Evolutionary conservation across 2,329 filamentous ascomycete genomes (phyloP).

Genomic region (Aspergillus novoparasiticus): DNA sequence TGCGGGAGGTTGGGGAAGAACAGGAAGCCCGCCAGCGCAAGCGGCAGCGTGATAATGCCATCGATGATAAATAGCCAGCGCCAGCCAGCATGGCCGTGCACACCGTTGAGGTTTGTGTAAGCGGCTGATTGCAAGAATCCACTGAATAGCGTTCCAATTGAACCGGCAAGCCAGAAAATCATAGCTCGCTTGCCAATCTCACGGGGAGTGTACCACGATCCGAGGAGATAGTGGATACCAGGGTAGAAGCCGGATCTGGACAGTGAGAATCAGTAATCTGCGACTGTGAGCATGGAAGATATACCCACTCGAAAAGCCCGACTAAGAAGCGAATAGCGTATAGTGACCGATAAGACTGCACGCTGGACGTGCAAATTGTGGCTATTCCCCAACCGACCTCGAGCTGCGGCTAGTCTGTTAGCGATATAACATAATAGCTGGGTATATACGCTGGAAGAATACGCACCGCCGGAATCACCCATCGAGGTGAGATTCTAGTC

Average conservation of each 20-base stretch:
- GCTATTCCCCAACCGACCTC: slow-evolving; percentile 36
- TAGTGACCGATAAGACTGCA: slow-evolving; percentile 26
- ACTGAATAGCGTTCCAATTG: slow-evolving; percentile 24
- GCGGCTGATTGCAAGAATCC: slow-evolving; percentile 27
- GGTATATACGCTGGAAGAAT: slow-evolving; percentile 1
- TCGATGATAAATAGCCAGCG: slow-evolving; percentile 34
- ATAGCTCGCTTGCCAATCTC: slow-evolving; percentile 29
- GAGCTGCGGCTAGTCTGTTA: slow-evolving; percentile 14
- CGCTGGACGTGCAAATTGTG: slow-evolving; percentile 23
- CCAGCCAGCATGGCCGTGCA: slow-evolving; percentile 27
- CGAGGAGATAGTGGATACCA: slow-evolving; percentile 29
- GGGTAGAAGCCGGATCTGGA: slow-evolving; percentile 26
- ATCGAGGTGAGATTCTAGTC: slow-evolving; percentile 47
- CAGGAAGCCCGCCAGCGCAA: slow-evolving; percentile 25
- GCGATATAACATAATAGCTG: neutral
- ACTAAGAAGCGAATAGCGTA: slow-evolving; percentile 31
- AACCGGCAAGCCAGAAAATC: slow-evolving; percentile 26
- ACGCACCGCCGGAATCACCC: slow-evolving; percentile 40
- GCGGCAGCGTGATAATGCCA: slow-evolving; percentile 28
- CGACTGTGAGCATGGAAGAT: too few relatives aligned
- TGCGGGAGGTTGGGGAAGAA: slow-evolving; percentile 27
- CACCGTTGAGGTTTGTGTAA: slow-evolving; percentile 27
- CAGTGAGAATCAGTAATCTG: neutral
- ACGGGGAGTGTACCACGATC: slow-evolving; percentile 29
- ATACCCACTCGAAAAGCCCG: slow-evolving; percentile 30